phyloP scores from a whole-genome alignment of 2,329 filamentous ascomycete genomes.

The Ciborinia camelliae region DNA sequence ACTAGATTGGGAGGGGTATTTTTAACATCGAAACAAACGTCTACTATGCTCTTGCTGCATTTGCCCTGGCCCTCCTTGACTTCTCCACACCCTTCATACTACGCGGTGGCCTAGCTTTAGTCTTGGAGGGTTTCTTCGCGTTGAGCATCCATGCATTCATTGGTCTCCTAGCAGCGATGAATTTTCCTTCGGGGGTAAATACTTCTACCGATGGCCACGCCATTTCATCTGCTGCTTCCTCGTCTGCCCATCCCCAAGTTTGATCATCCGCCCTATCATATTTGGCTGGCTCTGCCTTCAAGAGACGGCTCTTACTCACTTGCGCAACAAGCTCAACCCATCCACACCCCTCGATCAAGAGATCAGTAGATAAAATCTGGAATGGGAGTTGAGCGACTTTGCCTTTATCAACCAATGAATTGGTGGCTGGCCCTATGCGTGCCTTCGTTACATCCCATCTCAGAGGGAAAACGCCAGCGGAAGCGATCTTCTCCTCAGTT shows the following conservation, averaged over 20 bases:
- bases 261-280: background rate
- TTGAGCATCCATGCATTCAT: slow-evolving; percentile 66
- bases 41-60: background rate
- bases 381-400: slow-evolving; percentile 72
- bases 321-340: slow-evolving; percentile 90
- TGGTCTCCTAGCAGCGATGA: slow-evolving; percentile 62
- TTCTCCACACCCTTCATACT: slow-evolving; percentile 67
- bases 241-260: background rate
- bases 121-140: slow-evolving; percentile 52
- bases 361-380: slow-evolving; percentile 73
- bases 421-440: slow-evolving; percentile 70
- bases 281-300: background rate
- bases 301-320: slow-evolving; percentile 56
- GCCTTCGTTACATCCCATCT: slow-evolving; percentile 79
- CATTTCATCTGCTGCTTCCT: slow-evolving; percentile 29
- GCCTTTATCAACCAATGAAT: slow-evolving; percentile 57
- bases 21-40: background rate
- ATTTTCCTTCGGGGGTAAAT: slow-evolving; percentile 80
- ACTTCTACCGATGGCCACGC: slow-evolving; percentile 75
- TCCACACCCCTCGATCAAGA: slow-evolving; percentile 86
- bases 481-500: slow-evolving; percentile 55
- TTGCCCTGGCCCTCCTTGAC: slow-evolving; percentile 32
- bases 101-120: slow-evolving; percentile 57
- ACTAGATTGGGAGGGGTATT: background rate
- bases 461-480: slow-evolving; percentile 72